Conservation (phyloP, 257 asterid genomes). For the Striga asiatica region DNA sequence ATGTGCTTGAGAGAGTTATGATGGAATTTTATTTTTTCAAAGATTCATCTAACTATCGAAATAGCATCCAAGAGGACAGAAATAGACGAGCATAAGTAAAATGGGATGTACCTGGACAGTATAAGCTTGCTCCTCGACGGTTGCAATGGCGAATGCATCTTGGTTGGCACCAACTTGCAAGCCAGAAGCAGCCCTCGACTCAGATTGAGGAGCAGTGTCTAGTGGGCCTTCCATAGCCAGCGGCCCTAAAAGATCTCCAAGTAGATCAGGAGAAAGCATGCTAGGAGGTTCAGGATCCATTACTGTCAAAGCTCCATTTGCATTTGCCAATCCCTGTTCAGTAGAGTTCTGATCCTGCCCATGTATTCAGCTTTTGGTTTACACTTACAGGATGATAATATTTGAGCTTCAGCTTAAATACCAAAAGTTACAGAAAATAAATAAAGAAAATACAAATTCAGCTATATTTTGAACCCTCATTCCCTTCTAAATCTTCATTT, state of each 20-base stretch:
- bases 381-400: constrained; percentile 11
- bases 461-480: not conserved
- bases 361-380: constrained; percentile 13
- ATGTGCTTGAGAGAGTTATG: too few relatives aligned
- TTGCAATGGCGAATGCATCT: constrained; percentile 76
- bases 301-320: constrained; percentile 63
- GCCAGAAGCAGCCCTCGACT: constrained; percentile 34
- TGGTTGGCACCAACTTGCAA: constrained; percentile 27
- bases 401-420: too few relatives aligned
- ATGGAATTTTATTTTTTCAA: not conserved
- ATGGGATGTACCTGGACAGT: constrained; percentile 62
- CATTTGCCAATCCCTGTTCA: constrained; percentile 39
- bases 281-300: constrained; percentile 70
- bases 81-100: constrained; percentile 15
- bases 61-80: not conserved
- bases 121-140: constrained; percentile 55
- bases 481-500: not conserved
- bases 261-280: constrained; percentile 64
- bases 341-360: constrained; percentile 44
- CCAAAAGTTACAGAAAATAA: not conserved
- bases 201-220: constrained; percentile 35
- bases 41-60: constrained; percentile 1
- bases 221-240: constrained; percentile 75
- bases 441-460: not conserved
- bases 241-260: constrained; percentile 81